Evolutionary conservation across 495 filamentous ascomycete genomes (phyloP).

Genomic region (Annulohypoxylon bovei): DNA sequence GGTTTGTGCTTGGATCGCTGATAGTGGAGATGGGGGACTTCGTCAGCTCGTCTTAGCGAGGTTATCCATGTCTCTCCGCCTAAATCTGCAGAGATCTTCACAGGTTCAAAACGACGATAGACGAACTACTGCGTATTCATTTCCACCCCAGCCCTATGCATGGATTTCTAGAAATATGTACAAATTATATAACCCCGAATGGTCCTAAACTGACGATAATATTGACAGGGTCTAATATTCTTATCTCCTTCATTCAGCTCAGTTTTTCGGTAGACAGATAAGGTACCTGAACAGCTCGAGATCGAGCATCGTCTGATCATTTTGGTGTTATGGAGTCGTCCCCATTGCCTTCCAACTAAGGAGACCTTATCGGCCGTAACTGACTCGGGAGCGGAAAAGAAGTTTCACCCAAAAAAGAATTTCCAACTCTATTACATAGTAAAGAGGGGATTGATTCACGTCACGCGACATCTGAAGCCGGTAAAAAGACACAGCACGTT

Average conservation of each 20-base stretch:
- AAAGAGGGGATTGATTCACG: neutral
- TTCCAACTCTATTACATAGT: neutral
- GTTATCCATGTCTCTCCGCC: neutral
- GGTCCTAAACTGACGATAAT: neutral
- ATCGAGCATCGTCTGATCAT: neutral
- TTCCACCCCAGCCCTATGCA: constrained; percentile 12
- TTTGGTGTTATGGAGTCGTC: neutral
- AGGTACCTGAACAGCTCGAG: neutral
- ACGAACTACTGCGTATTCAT: neutral
- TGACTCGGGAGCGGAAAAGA: neutral
- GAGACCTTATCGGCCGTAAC: neutral
- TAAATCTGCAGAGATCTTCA: neutral
- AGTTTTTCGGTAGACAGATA: neutral
- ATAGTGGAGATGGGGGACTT: constrained; percentile 3
- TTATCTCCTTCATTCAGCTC: neutral
- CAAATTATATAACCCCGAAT: neutral
- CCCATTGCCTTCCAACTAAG: neutral
- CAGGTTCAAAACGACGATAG: neutral
- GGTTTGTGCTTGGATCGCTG: constrained; percentile 21
- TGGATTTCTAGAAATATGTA: neutral
- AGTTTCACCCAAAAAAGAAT: neutral
- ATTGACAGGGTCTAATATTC: neutral
- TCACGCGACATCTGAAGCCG: neutral
- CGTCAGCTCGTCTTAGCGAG: constrained; percentile 23
- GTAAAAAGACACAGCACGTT: neutral